These are phyloP conservation scores for Neurospora crassa DNA, from an alignment of 2,329 filamentous ascomycete genomes.

Conservation along the genomic window DNA sequence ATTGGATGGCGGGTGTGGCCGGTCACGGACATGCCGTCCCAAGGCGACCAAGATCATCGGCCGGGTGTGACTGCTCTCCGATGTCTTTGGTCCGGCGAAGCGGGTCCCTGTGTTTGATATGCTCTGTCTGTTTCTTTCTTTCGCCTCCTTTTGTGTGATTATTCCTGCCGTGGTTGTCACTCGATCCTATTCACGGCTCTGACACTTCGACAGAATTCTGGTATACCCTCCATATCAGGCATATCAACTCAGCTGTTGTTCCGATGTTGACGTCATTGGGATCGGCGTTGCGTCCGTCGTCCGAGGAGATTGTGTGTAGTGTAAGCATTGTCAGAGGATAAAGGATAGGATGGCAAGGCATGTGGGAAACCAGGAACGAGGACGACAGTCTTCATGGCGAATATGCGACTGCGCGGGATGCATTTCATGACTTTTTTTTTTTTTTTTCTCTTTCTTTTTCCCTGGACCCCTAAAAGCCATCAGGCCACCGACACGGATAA, in stretches of 20 bases:
- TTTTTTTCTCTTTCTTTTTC: too few relatives aligned
- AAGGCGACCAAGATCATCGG: background rate
- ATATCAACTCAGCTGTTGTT: background rate
- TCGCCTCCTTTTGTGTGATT: too few relatives aligned
- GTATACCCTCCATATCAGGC: too few relatives aligned
- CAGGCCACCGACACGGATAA: background rate
- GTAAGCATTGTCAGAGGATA: background rate
- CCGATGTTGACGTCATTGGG: constrained; percentile 13
- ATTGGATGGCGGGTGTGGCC: background rate
- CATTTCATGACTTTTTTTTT: background rate
- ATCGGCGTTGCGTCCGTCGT: constrained; percentile 10
- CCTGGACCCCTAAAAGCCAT: background rate
- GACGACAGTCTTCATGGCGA: background rate
- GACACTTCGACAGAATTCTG: too few relatives aligned
- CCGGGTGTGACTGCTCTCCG: background rate
- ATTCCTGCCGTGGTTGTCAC: background rate
- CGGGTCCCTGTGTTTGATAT: background rate
- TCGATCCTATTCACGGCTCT: background rate
- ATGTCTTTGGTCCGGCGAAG: background rate
- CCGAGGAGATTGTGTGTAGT: constrained; percentile 3
- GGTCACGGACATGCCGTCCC: background rate
- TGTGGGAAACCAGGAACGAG: background rate
- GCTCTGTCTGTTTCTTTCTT: too few relatives aligned
- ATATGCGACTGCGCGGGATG: background rate
- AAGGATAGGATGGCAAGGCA: too few relatives aligned